Base-by-base conservation (phyloP, 192 early-diverging fungal genomes). In the Backusella australiensis region DNA sequence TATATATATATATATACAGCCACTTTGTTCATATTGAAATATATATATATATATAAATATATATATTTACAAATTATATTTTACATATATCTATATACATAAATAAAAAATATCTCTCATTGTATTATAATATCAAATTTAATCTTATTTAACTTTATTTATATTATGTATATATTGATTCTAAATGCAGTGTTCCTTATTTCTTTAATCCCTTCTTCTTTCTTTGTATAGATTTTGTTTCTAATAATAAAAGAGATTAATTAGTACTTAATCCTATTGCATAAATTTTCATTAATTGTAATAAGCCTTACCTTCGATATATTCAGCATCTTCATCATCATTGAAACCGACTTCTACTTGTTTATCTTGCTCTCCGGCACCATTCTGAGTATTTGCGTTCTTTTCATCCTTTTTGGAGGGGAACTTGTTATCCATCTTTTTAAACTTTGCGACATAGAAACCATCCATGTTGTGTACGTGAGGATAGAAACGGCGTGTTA, bases 381-480 rank as follows among this genome's bases (percentile, higher is more conserved):
- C 82, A 35, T 81, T 82, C 44, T 90, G 81, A 34, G 76, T 70
- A 38, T 82, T 83, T 9, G 65, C 66, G 17, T 79, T 72, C n/a
- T 84, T 78, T 8, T 81, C 74, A 73, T 84, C 79, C 71, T 80
- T 84, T 26, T 72, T 69, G 29, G 92, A 90, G 23, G 73, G 65
- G n/a, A 67, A 71, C 85, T 94, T 96, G 87, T 98, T 98, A 63
- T 93, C 93, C 9, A 92, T 82, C 84, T 99, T 98, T 81, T 98
- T 94, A 82, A 99, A 91, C 77, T 99, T 99, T 59, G 98, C 95
- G 14, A 99, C 96, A 85, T 89, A 99, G 91, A 99, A 99, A 42
- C 98, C 98, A 81, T 99, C 98, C 98, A 99, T 98, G 82, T 99
- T 99, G 82, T 98, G 94, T 34, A 96, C 91, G 78, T 99, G 98